Base-by-base conservation (phyloP, 2,329 filamentous ascomycete genomes). In the Penicillium palitans region DNA sequence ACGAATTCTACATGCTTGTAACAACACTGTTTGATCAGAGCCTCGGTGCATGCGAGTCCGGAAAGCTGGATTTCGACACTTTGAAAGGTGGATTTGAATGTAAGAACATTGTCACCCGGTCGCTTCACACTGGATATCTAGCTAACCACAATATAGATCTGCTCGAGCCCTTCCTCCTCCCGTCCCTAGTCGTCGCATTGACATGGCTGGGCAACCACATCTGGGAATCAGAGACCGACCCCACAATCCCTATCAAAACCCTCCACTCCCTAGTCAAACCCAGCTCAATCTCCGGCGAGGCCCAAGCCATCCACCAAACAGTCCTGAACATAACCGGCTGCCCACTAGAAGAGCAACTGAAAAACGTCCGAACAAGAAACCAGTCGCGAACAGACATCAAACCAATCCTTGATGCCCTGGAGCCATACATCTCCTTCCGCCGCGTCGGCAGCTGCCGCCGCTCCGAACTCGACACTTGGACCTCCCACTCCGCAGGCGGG, bases 1-100 rank as follows among this genome's bases (percentile, higher is more conserved):
- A 87, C 53, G 83, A 87, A 41, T 88, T 88, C 61, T 87, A 87
- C 65, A 70, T 84, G 25, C 79, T 88, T 19, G 84, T 87, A 1
- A 80, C 85, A 7, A 87, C 84, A 0, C 73, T 88, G 1, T 86
- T 87, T 60, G 80, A 81, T 57, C 85, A 88, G 67, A 87, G 83
- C 45, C 74, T 87, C 0, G 75, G 80, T 33, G 86, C 84, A 6
- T 84, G 84, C 63, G 81, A 83, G 50, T 75, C 76, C 1, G 82
- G 80, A 17, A 80, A 82, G 33, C 68, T 88, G 21, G 78, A 81
- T 15, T 77, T 85, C 53, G 83, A 86, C 12, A 83, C 82, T 0
- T 75, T 88, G 39, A 86, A 86, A 65, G 81, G 82, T 8, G 86
- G 85, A 0, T 77, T 88, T 55, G 86, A 88, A 73, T 86, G 83